phyloP scores from a whole-genome alignment of 805 yeast genomes.

The Brettanomyces bruxellensis region DNA sequence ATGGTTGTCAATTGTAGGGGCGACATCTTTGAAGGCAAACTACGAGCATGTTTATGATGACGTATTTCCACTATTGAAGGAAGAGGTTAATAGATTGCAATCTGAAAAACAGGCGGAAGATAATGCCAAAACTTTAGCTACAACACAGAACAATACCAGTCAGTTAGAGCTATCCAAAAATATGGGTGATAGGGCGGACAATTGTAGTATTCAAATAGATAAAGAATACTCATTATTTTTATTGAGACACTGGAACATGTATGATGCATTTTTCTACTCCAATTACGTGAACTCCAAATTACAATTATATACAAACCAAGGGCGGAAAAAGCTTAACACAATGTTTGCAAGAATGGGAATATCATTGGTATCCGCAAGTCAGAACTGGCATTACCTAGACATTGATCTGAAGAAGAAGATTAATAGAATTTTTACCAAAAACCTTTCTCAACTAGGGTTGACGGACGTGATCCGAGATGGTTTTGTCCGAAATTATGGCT shows the following conservation, averaged over 20 bases:
- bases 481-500: conserved; percentile 79
- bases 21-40: conserved; percentile 66
- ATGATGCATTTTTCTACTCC: conserved; percentile 87
- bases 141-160: background rate
- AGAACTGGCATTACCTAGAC: conserved; percentile 88
- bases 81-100: conserved; percentile 71
- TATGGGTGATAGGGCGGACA: conserved; percentile 24
- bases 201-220: conserved; percentile 47
- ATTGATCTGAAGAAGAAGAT: conserved; percentile 66
- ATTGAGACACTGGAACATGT: conserved; percentile 86
- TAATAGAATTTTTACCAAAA: conserved; percentile 57
- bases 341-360: conserved; percentile 97
- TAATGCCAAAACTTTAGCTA: background rate
- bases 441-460: conserved; percentile 67
- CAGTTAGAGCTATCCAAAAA: conserved; percentile 9
- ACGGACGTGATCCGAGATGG: conserved; percentile 82
- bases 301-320: conserved; percentile 85
- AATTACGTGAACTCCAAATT: conserved; percentile 83
- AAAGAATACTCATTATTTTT: conserved; percentile 81
- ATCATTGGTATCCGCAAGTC: conserved; percentile 78
- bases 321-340: conserved; percentile 76
- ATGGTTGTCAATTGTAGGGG: conserved; percentile 87
- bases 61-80: conserved; percentile 64
- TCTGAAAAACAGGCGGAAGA: conserved; percentile 11
- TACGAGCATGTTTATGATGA: conserved; percentile 69